phyloP scores from a whole-genome alignment of 257 asterid species.

The Rehmannia glutinosa region DNA sequence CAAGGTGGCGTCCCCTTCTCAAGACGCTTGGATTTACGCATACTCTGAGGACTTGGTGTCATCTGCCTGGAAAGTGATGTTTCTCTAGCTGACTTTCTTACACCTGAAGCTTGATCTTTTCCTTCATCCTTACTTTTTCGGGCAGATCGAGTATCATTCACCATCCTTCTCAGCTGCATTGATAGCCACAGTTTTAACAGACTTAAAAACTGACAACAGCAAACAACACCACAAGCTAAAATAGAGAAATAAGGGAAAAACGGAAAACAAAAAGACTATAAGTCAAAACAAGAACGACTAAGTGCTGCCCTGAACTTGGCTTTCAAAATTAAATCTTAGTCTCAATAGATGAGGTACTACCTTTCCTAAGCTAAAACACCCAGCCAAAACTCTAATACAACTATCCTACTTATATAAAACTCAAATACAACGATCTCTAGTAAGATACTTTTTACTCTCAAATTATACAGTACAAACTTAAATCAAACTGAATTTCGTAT shows the following conservation, averaged over 20 bases:
- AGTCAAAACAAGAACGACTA: not conserved
- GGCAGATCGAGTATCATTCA: constrained; percentile 33
- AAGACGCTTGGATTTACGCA: constrained; percentile 38
- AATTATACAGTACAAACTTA: not conserved
- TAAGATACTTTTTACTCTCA: not conserved
- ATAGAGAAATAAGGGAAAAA: not conserved
- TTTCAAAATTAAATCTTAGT: not conserved
- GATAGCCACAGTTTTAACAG: not conserved
- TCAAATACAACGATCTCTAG: not conserved
- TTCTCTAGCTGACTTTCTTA: constrained; percentile 24
- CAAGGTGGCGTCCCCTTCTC: constrained; percentile 27
- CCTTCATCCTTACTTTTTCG: constrained; percentile 25
- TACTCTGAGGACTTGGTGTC: constrained; percentile 30
- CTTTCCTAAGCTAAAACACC: not conserved
- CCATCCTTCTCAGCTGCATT: constrained; percentile 31
- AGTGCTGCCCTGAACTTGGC: not conserved
- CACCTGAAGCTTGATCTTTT: constrained; percentile 18
- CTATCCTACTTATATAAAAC: not conserved
- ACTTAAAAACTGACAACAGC: not conserved
- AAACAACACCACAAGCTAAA: not conserved
- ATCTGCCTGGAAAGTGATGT: constrained; percentile 24
- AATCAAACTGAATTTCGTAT: not conserved
- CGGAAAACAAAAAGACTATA: not conserved
- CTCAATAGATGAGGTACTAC: not conserved
- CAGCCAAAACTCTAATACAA: not conserved